Percentiles rank a stretch among this genome's conserved stretches.
phyloP scores from a whole-genome alignment of 139 green algal species.

The Zygnema cylindricum region DNA sequence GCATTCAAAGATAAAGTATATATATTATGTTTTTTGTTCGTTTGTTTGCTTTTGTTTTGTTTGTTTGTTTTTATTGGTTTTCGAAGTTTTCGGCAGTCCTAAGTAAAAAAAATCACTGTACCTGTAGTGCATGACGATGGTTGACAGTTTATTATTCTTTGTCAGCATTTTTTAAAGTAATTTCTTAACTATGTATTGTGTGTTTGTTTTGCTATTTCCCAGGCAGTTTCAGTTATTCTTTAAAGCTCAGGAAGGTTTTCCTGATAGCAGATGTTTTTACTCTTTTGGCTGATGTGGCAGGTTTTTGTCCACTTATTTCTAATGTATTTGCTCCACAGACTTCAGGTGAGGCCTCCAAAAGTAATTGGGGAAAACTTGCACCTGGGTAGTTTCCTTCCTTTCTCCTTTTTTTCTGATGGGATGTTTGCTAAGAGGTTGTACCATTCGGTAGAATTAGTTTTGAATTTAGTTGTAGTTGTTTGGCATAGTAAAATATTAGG shows the following conservation, averaged over 20 bases:
- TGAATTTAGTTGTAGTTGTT: neutral
- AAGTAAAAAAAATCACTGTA: no score
- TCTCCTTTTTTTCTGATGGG: neutral
- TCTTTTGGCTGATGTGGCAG: neutral
- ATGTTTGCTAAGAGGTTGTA: neutral
- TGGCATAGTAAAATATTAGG: neutral
- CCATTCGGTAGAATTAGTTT: neutral
- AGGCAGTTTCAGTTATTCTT: neutral
- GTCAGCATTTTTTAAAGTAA: neutral
- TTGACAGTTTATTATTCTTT: neutral
- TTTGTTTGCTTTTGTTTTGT: no score
- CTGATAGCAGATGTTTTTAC: neutral
- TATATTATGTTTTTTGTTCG: no score
- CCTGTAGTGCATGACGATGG: neutral
- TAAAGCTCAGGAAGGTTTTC: neutral
- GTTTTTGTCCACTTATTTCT: conserved; percentile 49
- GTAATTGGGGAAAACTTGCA: neutral
- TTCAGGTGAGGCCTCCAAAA: conserved; percentile 39
- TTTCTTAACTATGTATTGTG: neutral
- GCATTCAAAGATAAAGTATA: no score
- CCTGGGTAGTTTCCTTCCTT: neutral
- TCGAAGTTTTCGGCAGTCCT: no score
- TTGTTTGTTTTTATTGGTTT: no score
- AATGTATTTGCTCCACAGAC: conserved; percentile 55
- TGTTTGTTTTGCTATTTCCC: neutral